Base-by-base conservation (phyloP, 192 early-diverging fungal species). In the Obelidium mucronatum region DNA sequence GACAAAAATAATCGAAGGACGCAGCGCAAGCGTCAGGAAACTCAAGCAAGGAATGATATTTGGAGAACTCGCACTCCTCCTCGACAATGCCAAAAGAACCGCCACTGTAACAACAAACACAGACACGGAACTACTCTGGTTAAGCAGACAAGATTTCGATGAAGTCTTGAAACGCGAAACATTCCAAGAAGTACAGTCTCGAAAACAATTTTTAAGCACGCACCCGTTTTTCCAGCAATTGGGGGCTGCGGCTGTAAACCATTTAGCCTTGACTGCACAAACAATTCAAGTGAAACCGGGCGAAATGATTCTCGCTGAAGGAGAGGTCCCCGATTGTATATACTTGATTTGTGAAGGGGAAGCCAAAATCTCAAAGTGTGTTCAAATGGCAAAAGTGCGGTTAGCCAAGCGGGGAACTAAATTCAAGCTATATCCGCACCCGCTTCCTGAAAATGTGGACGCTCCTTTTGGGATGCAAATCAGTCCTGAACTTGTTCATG, bases 21-120 rank as follows among this genome's bases (percentile, higher is more conserved):
- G 35, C 26, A 30, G 26, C 26, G 13, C 15, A 15, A 37, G n/a
- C 35, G 15, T 65, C 15, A 35, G 35, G n/a, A 8, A 34, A 37
- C 26, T 65, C 15, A 8, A 39, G 31, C 63, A 8, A 48, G 31
- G 34, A 24, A 65, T 65, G 63, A 36, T 40, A 17, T 65, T 65
- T 26, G 63, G 63, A 65, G 63, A 65, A 33, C 37, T 65, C 3
- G 63, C 63, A 15, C 63, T 65, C 4, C 63, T 65, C 34, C 28
- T 34, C 31, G 63, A 65, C 28, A 15, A 65, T 19, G 11, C 34
- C 22, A 30, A 24, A 8, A 30, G 63, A 3, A n/a, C 63, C 31
- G 63, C 63, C 2, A 65, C 63, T 36, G 63, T 65, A 19, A 65
- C 15, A 19, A 19, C 63, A 8, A 37, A 24, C 15, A 36, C 24